Percentiles rank a stretch among this genome's conserved stretches.
Conservation (phyloP, 2,329 filamentous ascomycete species). For the Coniella lustricola region DNA sequence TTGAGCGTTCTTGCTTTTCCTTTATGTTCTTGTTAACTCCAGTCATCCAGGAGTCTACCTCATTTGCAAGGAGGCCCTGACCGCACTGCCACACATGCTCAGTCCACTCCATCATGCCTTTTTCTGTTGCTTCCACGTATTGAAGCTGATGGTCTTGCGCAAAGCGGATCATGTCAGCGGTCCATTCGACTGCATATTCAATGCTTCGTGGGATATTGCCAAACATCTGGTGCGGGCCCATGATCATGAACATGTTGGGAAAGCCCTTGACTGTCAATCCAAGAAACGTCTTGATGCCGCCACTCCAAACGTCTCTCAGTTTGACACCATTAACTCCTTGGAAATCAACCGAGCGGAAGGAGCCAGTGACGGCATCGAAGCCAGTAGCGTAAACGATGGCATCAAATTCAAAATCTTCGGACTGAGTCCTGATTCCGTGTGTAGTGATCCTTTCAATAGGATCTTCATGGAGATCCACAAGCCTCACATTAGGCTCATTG, state of each 20-base stretch:
- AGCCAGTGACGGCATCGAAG: constrained; percentile 35
- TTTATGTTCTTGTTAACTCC: constrained; percentile 45
- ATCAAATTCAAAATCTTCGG: constrained; percentile 10
- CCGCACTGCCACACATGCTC: constrained; percentile 41
- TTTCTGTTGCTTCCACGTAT: constrained; percentile 32
- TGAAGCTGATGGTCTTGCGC: constrained; percentile 27
- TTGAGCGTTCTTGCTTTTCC: constrained; percentile 36
- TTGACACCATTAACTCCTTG: not conserved
- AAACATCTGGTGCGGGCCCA: constrained; percentile 37
- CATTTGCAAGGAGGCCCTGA: constrained; percentile 35
- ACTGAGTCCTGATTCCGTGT: constrained; percentile 19
- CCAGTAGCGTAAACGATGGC: constrained; percentile 29
- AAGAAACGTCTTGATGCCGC: constrained; percentile 14
- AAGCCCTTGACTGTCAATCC: constrained; percentile 16
- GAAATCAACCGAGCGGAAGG: not conserved
- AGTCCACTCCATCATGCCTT: constrained; percentile 35
- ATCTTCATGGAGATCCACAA: constrained; percentile 23
- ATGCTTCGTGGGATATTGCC: constrained; percentile 36
- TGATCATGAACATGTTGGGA: constrained; percentile 33
- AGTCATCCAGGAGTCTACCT: constrained; percentile 49
- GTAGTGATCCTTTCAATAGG: constrained; percentile 21
- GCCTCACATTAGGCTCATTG: constrained; percentile 26
- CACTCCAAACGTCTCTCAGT: constrained; percentile 10
- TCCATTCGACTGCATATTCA: constrained; percentile 35
- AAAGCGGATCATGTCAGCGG: constrained; percentile 28